A percentile compares a stretch with the other conserved stretches of the same genome.
Evolutionary conservation across 345 rosid species (phyloP).

Genomic region (Euphorbia lathyris): DNA sequence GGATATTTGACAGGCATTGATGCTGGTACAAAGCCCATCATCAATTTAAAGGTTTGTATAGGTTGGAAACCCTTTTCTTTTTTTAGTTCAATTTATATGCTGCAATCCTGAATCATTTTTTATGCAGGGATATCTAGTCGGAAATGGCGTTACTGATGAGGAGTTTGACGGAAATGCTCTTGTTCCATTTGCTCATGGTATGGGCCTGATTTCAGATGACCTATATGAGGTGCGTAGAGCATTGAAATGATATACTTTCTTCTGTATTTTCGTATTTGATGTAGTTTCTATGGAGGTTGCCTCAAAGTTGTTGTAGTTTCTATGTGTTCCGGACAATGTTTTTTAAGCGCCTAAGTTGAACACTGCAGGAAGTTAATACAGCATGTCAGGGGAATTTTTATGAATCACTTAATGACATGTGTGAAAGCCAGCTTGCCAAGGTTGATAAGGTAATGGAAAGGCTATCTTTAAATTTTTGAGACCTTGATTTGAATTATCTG

Average conservation of each 20-base stretch:
- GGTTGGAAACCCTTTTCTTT: not conserved
- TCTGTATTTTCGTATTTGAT: not conserved
- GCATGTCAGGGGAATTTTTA: slow-evolving; percentile 63
- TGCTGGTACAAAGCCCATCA: slow-evolving; percentile 48
- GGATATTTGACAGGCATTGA: slow-evolving; percentile 51
- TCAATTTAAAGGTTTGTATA: slow-evolving; percentile 63
- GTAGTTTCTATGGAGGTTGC: not conserved
- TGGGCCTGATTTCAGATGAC: slow-evolving; percentile 80
- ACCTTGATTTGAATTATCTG: not conserved
- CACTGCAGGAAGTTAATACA: slow-evolving; percentile 51
- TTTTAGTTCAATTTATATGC: slow-evolving; percentile 11
- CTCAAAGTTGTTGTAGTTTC: not conserved
- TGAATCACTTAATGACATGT: slow-evolving; percentile 15
- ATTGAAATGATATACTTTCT: too few relatives aligned
- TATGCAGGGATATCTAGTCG: slow-evolving; percentile 83
- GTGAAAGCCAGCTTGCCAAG: slow-evolving; percentile 38
- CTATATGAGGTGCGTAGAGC: slow-evolving; percentile 45
- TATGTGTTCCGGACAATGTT: slow-evolving; percentile 8
- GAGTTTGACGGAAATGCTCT: slow-evolving; percentile 79
- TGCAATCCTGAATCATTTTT: slow-evolving; percentile 9
- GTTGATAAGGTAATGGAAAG: slow-evolving; percentile 46
- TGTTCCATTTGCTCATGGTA: slow-evolving; percentile 86
- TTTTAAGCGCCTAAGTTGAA: not conserved
- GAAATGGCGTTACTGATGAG: slow-evolving; percentile 83
- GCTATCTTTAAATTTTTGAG: slow-evolving; percentile 1